Percentiles rank a stretch among this genome's conserved stretches.
Conservation (phyloP, 306 rosid species). For the Purshia tridentata region DNA sequence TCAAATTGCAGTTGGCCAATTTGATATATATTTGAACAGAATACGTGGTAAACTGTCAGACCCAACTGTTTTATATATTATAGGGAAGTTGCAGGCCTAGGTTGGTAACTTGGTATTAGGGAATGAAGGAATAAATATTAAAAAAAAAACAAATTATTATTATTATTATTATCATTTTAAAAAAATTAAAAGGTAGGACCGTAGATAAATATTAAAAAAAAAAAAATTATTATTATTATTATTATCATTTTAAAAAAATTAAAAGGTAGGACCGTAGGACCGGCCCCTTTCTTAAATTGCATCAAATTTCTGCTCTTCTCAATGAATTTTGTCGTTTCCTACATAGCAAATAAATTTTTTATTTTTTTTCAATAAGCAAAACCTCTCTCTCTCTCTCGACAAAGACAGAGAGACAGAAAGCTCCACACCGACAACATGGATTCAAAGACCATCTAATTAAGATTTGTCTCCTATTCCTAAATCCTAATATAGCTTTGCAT, state of each 20-base stretch:
- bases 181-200: too few species aligned
- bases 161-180: background rate
- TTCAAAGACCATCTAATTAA: too few species aligned
- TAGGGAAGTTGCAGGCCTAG: background rate
- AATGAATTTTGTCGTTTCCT: slow-evolving; percentile 1
- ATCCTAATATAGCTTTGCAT: too few species aligned
- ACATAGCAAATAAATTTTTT: background rate
- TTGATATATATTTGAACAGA: too few species aligned
- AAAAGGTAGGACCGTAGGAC: too few species aligned
- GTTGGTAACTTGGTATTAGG: background rate
- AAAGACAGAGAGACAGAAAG: background rate
- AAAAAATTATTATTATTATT: background rate
- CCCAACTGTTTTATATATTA: background rate
- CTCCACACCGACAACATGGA: slow-evolving; percentile 10
- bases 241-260: too few species aligned
- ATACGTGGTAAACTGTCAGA: too few species aligned
- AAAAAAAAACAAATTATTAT: background rate
- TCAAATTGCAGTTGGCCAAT: background rate
- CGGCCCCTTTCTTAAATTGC: background rate
- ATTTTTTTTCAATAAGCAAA: background rate
- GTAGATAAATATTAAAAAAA: background rate
- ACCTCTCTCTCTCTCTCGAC: background rate
- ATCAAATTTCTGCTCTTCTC: background rate
- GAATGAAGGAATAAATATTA: background rate
- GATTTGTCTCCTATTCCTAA: too few species aligned